phyloP scores from a whole-genome alignment of 1,284 basidiomycete genomes.

The Sutorius eximius region DNA sequence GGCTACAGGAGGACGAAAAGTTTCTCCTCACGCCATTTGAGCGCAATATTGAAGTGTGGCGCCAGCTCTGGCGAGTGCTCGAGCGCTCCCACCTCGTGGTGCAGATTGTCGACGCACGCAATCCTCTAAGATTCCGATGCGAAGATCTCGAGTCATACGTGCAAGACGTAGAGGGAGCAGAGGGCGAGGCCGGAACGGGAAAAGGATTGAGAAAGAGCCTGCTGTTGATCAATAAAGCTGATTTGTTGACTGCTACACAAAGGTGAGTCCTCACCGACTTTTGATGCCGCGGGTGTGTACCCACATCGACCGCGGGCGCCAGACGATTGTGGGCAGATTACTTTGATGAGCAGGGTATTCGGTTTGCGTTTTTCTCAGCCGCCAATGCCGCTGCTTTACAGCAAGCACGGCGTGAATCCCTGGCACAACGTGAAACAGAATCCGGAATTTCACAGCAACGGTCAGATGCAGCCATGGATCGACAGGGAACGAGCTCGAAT shows the following conservation, averaged over 20 bases:
- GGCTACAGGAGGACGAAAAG: constrained; percentile 76
- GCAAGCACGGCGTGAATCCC: constrained; percentile 62
- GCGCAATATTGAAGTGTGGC: constrained; percentile 95
- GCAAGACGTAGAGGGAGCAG: constrained; percentile 70
- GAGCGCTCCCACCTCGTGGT: constrained; percentile 93
- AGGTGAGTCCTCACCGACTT: constrained; percentile 50
- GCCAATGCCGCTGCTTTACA: constrained; percentile 86
- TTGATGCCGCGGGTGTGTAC: constrained; percentile 19
- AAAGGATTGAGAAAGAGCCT: constrained; percentile 70
- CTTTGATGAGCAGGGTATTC: constrained; percentile 80
- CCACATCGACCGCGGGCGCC: constrained; percentile 30
- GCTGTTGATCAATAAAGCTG: constrained; percentile 95
- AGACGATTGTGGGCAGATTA: constrained; percentile 89
- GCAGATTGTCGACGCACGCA: constrained; percentile 94
- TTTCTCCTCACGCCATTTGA: constrained; percentile 93
- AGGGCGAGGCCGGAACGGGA: constrained; percentile 77
- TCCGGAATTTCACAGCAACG: constrained; percentile 8
- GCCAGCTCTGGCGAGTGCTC: constrained; percentile 92
- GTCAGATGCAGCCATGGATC: background rate
- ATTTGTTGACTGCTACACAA: constrained; percentile 87
- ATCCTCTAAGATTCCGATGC: constrained; percentile 88
- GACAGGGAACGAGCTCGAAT: background rate
- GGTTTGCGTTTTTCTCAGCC: constrained; percentile 97
- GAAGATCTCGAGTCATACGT: constrained; percentile 92
- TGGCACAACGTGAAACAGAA: constrained; percentile 22